Evolutionary conservation across 2,329 filamentous ascomycete species (phyloP), one percentile per base, ranked within the genome.

Genomic region (Colletotrichum navitas): DNA sequence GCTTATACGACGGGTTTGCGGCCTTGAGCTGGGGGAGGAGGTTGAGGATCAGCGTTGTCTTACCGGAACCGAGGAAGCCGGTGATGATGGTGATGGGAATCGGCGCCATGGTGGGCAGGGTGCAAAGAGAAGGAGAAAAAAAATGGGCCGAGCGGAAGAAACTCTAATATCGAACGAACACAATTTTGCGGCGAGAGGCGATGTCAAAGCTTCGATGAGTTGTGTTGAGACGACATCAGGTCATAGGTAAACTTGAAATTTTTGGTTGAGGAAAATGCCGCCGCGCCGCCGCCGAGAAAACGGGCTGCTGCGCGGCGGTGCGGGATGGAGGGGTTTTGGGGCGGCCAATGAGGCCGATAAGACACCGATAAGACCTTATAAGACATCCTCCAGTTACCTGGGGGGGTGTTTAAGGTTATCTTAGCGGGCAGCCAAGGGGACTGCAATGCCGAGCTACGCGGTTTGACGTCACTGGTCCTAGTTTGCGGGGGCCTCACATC

Each of bases 51-150:
- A 99, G 88, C 2, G 96, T 98, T 1, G 96, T 99, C 84, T 98
- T 98, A 71, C 96, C 96, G 11, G 94, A 95, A 78, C 96, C 96
- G 21, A 98, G 89, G 83, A 98, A 99, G 80, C 96, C 96, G 6
- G 96, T 99, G 64, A 99, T 87, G 79, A 99, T 97, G 58, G 95
- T 98, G 80, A 98, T 93, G 5, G 95, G 94, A 75, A 94, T 96
- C 1, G 92, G 90, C 10, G 89, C 81, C 89, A 92, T 92, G 61
- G 64, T 77, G 32, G 47, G 36, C 24, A 39, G 36, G 14, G 29
- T n/a, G 60, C 21, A 36, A 34, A 60, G 21, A 6, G 10, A 11
- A n/a, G 11, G 21, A 12, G 21, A 26, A 21, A 61, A 26, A 39
- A 24, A 51, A 11, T 26, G 2, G 52, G 39, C 34, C 10, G 29